A percentile compares a stretch with the other conserved stretches of the same genome.
Conservation (phyloP, 495 filamentous ascomycete species). For the Antarctomyces pellizariae region DNA sequence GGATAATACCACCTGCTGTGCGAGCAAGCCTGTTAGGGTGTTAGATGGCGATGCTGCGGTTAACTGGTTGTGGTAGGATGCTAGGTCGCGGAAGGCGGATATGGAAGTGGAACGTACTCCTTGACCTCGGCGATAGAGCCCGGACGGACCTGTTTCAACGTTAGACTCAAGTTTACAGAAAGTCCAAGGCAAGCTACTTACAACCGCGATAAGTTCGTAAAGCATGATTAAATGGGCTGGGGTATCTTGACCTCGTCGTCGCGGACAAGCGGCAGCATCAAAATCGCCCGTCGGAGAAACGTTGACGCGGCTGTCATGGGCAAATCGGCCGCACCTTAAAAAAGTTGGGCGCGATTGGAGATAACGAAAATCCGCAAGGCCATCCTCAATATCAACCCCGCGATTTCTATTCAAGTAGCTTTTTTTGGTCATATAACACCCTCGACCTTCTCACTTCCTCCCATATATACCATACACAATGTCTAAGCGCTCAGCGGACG, state of each 20-base stretch:
- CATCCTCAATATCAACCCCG: too few relatives aligned
- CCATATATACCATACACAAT: constrained; percentile 21
- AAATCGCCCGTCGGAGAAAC: too few relatives aligned
- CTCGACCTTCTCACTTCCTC: not conserved
- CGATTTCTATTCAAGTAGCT: too few relatives aligned
- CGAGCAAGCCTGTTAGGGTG: constrained; percentile 46
- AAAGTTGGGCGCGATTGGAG: too few relatives aligned
- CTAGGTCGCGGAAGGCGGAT: constrained; percentile 2
- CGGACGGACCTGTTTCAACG: constrained; percentile 49
- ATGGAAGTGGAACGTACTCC: constrained; percentile 36
- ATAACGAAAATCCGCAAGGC: too few relatives aligned
- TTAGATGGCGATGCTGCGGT: constrained; percentile 1
- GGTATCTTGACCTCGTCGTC: not conserved
- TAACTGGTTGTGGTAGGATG: constrained; percentile 1
- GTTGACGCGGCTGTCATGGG: too few relatives aligned
- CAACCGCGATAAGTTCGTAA: constrained; percentile 92
- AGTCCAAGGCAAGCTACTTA: constrained; percentile 21
- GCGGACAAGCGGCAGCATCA: constrained; percentile 1
- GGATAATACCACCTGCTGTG: constrained; percentile 61
- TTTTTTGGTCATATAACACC: not conserved
- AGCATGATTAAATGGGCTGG: constrained; percentile 38
- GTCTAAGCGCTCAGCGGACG: constrained; percentile 45
- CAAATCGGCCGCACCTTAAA: too few relatives aligned
- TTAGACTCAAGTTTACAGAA: constrained; percentile 4
- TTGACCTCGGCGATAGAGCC: constrained; percentile 76